Percentiles rank a stretch among this genome's conserved stretches.
These are phyloP conservation scores for Cylindrodendrum hubeiense DNA, from an alignment of 2,329 filamentous ascomycete species.

Conservation along the genomic window DNA sequence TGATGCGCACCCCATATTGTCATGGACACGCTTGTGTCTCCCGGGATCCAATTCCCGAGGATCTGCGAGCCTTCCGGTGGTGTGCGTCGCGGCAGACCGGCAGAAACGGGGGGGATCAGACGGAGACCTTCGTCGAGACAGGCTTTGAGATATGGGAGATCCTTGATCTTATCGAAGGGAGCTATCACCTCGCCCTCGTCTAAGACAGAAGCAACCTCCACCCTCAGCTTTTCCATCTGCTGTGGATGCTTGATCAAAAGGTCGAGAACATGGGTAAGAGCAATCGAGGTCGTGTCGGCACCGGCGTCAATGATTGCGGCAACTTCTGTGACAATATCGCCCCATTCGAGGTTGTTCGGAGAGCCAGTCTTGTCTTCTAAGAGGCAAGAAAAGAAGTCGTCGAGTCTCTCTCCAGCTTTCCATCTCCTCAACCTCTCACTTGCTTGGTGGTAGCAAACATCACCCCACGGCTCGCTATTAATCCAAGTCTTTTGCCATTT, in stretches of 20 bases:
- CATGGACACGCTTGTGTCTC: conserved; percentile 54
- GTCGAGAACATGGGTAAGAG: conserved; percentile 64
- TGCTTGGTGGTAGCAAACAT: conserved; percentile 51
- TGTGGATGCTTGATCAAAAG: conserved; percentile 61
- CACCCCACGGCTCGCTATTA: conserved; percentile 53
- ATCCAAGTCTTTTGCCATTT: conserved; percentile 41
- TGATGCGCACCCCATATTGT: conserved; percentile 53
- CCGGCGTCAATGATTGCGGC: conserved; percentile 64
- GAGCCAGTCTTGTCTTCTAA: conserved; percentile 60
- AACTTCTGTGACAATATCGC: conserved; percentile 68
- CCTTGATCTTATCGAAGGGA: conserved; percentile 62
- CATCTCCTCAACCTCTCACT: conserved; percentile 32
- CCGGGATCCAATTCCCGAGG: conserved; percentile 49
- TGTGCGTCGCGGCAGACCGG: conserved; percentile 42
- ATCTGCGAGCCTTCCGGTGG: conserved; percentile 46
- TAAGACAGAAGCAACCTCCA: conserved; percentile 59
- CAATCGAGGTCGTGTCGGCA: conserved; percentile 59
- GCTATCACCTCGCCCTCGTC: conserved; percentile 57
- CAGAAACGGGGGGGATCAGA: conserved; percentile 46
- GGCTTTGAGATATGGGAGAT: conserved; percentile 64
- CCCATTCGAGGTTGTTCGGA: conserved; percentile 59
- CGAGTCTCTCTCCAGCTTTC: conserved; percentile 62
- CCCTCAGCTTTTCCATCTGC: conserved; percentile 51
- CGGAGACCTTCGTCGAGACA: conserved; percentile 63
- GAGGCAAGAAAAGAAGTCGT: conserved; percentile 68